Evolutionary conservation across 1,139 yeast species (phyloP).

Genomic region (Lodderomyces parapsilosis): DNA sequence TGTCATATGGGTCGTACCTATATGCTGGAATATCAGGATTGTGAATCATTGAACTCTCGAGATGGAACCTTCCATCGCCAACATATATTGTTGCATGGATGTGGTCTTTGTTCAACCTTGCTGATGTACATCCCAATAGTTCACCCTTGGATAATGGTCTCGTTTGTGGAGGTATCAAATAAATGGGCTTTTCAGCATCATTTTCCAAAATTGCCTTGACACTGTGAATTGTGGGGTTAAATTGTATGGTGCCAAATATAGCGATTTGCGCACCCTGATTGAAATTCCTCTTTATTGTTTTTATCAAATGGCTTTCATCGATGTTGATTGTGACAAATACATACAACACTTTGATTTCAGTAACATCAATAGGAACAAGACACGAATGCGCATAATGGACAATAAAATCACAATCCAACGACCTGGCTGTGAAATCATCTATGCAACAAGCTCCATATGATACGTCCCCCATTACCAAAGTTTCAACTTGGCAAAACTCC

Average conservation of each 20-base stretch:
- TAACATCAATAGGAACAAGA: slow-evolving; percentile 90
- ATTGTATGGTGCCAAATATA: slow-evolving; percentile 92
- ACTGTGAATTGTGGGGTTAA: slow-evolving; percentile 89
- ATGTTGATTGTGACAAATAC: slow-evolving; percentile 94
- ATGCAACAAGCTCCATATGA: slow-evolving; percentile 99
- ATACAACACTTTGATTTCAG: slow-evolving; percentile 84
- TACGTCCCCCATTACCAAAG: slow-evolving; percentile 97
- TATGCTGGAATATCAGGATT: slow-evolving; percentile 91
- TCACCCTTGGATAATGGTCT: slow-evolving; percentile 95
- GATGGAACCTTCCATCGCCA: slow-evolving; percentile 96
- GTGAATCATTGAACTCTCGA: slow-evolving; percentile 96
- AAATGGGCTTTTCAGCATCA: slow-evolving; percentile 51
- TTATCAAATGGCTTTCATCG: slow-evolving; percentile 77
- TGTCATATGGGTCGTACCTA: slow-evolving; percentile 91
- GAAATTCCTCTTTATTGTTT: slow-evolving; percentile 74
- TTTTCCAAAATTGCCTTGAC: slow-evolving; percentile 58
- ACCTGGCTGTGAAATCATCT: slow-evolving; percentile 92
- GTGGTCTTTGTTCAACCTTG: slow-evolving; percentile 61
- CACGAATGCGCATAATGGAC: slow-evolving; percentile 98
- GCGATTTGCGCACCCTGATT: slow-evolving; percentile 63
- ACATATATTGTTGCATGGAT: slow-evolving; percentile 82
- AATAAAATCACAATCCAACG: slow-evolving; percentile 89
- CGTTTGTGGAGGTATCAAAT: slow-evolving; percentile 83
- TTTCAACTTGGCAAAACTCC: slow-evolving; percentile 85
- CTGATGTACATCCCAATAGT: slow-evolving; percentile 94